phyloP scores from a whole-genome alignment of 768 basidiomycete genomes.

The Pisolithus tinctorius region DNA sequence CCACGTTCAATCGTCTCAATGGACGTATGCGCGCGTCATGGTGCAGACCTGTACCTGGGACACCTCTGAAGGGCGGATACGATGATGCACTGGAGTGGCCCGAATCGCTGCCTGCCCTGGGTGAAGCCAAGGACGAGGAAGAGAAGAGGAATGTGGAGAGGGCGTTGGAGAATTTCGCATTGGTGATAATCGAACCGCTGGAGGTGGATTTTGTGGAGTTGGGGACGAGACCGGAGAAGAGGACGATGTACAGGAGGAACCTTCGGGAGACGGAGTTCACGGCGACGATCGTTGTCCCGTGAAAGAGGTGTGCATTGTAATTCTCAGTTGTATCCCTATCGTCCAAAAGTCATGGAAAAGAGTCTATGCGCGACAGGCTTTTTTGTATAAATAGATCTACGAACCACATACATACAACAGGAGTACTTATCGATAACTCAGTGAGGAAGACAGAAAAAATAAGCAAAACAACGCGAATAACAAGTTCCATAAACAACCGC shows the following conservation, averaged over 20 bases:
- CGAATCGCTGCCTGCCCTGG: constrained; percentile 40
- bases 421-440: neutral
- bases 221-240: constrained; percentile 45
- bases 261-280: constrained; percentile 41
- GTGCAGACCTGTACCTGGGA: constrained; percentile 64
- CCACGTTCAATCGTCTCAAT: constrained; percentile 53
- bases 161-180: constrained; percentile 62
- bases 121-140: constrained; percentile 37
- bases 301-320: neutral
- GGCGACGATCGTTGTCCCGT: constrained; percentile 63
- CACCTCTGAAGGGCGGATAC: constrained; percentile 39
- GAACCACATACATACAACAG: too few species aligned
- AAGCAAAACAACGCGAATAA: neutral
- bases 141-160: constrained; percentile 40
- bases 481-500: neutral
- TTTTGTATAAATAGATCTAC: too few species aligned
- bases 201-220: constrained; percentile 68
- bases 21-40: constrained; percentile 64
- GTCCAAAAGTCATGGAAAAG: neutral
- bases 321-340: neutral
- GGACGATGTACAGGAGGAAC: constrained; percentile 43
- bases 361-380: neutral
- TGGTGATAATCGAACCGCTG: constrained; percentile 64
- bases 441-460: neutral
- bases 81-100: constrained; percentile 64